Evolutionary conservation across 768 basidiomycete species (phyloP).

Genomic region (Clitopilus passeckerianus): DNA sequence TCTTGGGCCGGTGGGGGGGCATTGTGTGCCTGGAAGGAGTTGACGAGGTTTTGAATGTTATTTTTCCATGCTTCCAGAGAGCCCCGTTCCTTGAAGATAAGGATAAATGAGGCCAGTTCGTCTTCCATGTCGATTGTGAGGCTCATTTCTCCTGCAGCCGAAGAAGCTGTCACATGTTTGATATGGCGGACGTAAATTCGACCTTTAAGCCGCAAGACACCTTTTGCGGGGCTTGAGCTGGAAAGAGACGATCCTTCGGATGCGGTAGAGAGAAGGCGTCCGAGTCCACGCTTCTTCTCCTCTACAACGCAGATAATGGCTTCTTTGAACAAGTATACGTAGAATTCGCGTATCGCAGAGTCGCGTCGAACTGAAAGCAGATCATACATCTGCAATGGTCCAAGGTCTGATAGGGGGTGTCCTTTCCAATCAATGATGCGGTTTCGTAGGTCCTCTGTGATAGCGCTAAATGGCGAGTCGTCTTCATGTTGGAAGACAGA

Average conservation of each 20-base stretch:
- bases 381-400: conserved; percentile 89
- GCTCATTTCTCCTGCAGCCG: conserved; percentile 78
- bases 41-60: conserved; percentile 77
- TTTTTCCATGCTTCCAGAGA: conserved; percentile 86
- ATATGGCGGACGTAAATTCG: conserved; percentile 96
- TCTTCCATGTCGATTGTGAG: conserved; percentile 98
- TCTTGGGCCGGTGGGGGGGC: conserved; percentile 28
- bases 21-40: conserved; percentile 58
- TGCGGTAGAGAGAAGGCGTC: conserved; percentile 66
- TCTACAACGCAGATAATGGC: conserved; percentile 98
- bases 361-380: conserved; percentile 86
- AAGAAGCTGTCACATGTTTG: conserved; percentile 79
- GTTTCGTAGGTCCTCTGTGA: conserved; percentile 84
- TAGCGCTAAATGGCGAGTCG: conserved; percentile 73
- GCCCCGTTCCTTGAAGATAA: conserved; percentile 90
- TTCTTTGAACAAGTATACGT: conserved; percentile 95
- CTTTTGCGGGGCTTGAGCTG: conserved; percentile 38
- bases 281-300: conserved; percentile 83
- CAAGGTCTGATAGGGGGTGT: conserved; percentile 85
- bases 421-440: conserved; percentile 97
- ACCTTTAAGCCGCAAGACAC: conserved; percentile 87
- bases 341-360: conserved; percentile 87
- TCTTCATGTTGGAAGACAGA: conserved; percentile 45
- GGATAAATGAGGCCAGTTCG: conserved; percentile 92
- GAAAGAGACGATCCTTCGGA: conserved; percentile 47